These are phyloP conservation scores for Colletotrichum gigasporum DNA, from an alignment of 2,329 filamentous ascomycete genomes.

Conservation along the genomic window DNA sequence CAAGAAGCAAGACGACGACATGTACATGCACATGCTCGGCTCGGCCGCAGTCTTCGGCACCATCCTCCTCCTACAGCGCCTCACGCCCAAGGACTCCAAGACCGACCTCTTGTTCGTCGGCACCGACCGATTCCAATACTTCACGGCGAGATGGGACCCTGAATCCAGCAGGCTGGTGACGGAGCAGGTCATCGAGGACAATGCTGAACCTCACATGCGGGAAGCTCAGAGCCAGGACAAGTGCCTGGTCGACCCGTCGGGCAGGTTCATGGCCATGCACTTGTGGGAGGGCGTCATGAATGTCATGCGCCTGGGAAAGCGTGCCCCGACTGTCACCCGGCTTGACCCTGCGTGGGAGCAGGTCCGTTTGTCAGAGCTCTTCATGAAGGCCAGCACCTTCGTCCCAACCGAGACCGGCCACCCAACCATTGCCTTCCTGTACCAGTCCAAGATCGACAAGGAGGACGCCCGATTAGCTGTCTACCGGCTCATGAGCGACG, in stretches of 20 bases:
- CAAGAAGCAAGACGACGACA: constrained; percentile 69
- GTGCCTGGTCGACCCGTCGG: constrained; percentile 84
- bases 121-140: constrained; percentile 90
- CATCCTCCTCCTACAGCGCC: constrained; percentile 83
- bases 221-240: constrained; percentile 86
- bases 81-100: constrained; percentile 77
- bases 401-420: constrained; percentile 67
- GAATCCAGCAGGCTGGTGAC: constrained; percentile 61
- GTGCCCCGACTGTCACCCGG: constrained; percentile 54
- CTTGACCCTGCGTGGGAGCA: constrained; percentile 60
- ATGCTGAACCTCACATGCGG: constrained; percentile 69
- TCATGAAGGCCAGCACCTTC: constrained; percentile 67
- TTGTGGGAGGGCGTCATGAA: constrained; percentile 70
- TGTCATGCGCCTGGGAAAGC: constrained; percentile 59
- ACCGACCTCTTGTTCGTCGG: constrained; percentile 92
- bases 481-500: constrained; percentile 67
- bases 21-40: constrained; percentile 70
- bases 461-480: constrained; percentile 65
- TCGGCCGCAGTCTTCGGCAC: constrained; percentile 84
- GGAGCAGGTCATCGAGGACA: constrained; percentile 60
- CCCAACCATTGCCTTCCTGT: constrained; percentile 66
- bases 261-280: constrained; percentile 66
- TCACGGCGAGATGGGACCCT: constrained; percentile 85
- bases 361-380: constrained; percentile 66
- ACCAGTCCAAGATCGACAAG: constrained; percentile 61